A percentile compares a stretch with the other conserved stretches of the same genome.
phyloP scores from a whole-genome alignment of 2,329 filamentous ascomycete genomes.

The Seiridium cupressi region DNA sequence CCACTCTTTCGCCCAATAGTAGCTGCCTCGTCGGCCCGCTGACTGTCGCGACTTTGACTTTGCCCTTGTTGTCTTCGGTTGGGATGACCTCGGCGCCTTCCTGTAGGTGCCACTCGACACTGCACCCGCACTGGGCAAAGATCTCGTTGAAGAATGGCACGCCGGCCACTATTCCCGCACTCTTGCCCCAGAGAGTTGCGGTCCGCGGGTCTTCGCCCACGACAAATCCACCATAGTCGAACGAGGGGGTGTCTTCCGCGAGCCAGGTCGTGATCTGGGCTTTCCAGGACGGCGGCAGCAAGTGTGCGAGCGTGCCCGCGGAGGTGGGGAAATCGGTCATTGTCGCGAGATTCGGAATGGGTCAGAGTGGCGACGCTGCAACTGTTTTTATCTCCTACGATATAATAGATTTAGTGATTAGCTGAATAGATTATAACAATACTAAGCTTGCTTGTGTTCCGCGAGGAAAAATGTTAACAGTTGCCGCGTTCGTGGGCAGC shows the following conservation, averaged over 20 bases:
- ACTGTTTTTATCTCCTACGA: too few relatives aligned
- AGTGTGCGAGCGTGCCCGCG: conserved; percentile 41
- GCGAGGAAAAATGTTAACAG: too few relatives aligned
- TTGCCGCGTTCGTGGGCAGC: too few relatives aligned
- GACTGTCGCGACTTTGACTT: conserved; percentile 74
- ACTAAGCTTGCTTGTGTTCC: too few relatives aligned
- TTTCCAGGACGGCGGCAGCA: conserved; percentile 85
- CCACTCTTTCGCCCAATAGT: conserved; percentile 89
- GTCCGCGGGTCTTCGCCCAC: conserved; percentile 69
- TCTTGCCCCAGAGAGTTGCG: conserved; percentile 68
- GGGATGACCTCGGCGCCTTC: conserved; percentile 72
- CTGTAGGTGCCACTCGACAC: conserved; percentile 80
- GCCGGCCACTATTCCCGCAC: conserved; percentile 80
- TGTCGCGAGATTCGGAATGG: not conserved
- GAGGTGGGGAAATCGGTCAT: conserved; percentile 5
- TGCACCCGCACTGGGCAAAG: conserved; percentile 84
- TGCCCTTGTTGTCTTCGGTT: conserved; percentile 49
- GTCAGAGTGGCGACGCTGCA: too few relatives aligned
- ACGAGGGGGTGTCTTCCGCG: conserved; percentile 91
- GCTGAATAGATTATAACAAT: too few relatives aligned
- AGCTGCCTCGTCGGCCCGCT: conserved; percentile 76
- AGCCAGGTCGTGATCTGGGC: conserved; percentile 80
- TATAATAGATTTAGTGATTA: too few relatives aligned
- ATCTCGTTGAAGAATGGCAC: conserved; percentile 95
- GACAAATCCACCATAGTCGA: conserved; percentile 97